Base-by-base conservation (phyloP, 164 flowering plant genomes). In the Platanus orientalis region DNA sequence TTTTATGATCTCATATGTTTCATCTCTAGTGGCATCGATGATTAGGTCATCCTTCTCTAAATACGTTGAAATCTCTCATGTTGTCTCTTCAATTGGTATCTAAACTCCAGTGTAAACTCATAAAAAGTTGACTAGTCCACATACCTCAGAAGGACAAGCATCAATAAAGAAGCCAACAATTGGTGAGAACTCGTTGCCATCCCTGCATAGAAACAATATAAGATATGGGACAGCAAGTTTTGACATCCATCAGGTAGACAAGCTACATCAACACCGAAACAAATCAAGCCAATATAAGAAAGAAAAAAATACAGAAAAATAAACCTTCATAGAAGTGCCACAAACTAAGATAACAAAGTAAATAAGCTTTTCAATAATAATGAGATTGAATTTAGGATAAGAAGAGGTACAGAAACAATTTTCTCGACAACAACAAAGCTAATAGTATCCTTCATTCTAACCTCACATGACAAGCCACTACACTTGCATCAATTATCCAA, bases 161-260 rank as follows among this genome's bases (percentile, higher is more conserved):
- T 79, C 73, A 60, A 88, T 42, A 40, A 85, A 93, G 73, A 88
- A 93, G 12, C 96, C 97, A 72, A 77, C 68, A 6, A 82, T 30
- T 47, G 97, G 89, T 6, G 98, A 84, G 74, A 88, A 93, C 66
- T 81, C 84, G 65, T 69, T 87, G 57, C 96, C 92, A 56, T 80
- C 84, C 69, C 96, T 92, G 86, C 80, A 77, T 12, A 61, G 65
- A 56, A 28, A 54, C 4, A 66, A 21, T 36, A 10, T 28, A 6
- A 27, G 5, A 7, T 36, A 7, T 10, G 42, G 42, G 1, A 7
- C 0, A 36, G 1, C 42, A 10, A 36, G 1, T 14, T 36, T 36
- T 36, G 42, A 7, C 42, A 36, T 45, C 49, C 20, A 45, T 45
- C 6, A 45, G 49, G 16, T 45, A 16, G 49, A 19, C 4, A 45